Conservation (phyloP, 2,329 filamentous ascomycete species). For the Epichloe baconii region DNA sequence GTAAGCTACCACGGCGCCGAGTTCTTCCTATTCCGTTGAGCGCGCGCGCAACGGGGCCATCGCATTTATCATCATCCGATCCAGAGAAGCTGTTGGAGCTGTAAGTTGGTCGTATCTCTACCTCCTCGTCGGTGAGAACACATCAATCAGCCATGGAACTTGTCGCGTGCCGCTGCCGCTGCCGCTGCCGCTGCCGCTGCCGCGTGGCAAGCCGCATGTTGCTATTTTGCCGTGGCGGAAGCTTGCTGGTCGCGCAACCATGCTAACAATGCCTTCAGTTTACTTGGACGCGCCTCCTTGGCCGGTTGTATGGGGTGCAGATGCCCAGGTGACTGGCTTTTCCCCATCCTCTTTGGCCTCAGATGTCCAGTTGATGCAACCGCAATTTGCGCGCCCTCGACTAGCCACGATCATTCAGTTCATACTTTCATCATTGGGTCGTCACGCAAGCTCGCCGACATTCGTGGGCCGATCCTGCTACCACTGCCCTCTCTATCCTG, state of each 20-base stretch:
- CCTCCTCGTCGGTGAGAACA: background rate
- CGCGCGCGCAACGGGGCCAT: conserved; percentile 20
- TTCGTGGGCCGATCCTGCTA: background rate
- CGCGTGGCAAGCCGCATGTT: conserved; percentile 2
- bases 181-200: background rate
- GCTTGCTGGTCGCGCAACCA: background rate
- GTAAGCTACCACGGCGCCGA: conserved; percentile 20
- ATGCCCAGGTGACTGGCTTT: background rate
- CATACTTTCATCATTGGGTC: background rate
- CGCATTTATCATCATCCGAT: conserved; percentile 31
- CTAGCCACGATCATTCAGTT: no score
- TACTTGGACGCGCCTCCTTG: conserved; percentile 5
- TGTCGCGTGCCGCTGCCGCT: background rate
- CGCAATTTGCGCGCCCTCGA: no score
- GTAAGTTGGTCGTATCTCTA: conserved; percentile 19
- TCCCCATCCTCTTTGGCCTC: background rate
- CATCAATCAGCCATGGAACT: conserved; percentile 6
- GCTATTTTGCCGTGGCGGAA: conserved; percentile 4
- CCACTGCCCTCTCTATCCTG: no score
- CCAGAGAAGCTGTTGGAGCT: conserved; percentile 16
- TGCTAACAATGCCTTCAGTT: conserved; percentile 13
- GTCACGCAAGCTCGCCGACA: background rate
- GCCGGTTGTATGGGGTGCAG: conserved; percentile 4
- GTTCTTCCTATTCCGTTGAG: conserved; percentile 36
- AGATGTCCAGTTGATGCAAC: background rate